A percentile compares a stretch with the other conserved stretches of the same genome.
These are phyloP conservation scores for Alopecurus myosuroides DNA, from an alignment of 176 grass and related monocot genomes.

Conservation along the genomic window DNA sequence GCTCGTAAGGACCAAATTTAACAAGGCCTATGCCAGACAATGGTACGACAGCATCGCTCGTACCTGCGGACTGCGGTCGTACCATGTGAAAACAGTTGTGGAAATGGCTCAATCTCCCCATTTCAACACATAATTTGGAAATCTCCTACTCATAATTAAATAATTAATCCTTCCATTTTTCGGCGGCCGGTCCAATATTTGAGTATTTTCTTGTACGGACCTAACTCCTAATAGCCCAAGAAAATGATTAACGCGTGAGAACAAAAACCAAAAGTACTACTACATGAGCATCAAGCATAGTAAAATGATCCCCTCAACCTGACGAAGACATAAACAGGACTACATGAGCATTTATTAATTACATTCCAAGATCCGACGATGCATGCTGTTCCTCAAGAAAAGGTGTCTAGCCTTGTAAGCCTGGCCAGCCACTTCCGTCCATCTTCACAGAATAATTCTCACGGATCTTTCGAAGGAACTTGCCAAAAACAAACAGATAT, in stretches of 20 bases:
- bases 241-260: not conserved
- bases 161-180: no score
- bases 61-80: no score
- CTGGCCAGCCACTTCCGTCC: not conserved
- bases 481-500: not conserved
- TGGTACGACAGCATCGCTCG: no score
- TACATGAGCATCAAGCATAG: not conserved
- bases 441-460: not conserved
- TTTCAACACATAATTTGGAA: no score
- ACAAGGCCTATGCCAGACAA: no score
- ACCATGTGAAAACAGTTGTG: no score
- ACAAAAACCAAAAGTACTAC: not conserved
- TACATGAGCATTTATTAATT: no score
- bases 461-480: not conserved
- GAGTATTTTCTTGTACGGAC: not conserved
- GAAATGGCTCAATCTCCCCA: no score
- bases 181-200: not conserved
- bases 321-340: not conserved
- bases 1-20: no score
- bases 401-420: not conserved
- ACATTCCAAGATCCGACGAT: slow-evolving; percentile 11
- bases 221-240: not conserved
- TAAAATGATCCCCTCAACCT: not conserved
- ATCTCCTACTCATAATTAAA: no score
- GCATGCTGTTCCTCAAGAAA: not conserved